A percentile compares a stretch with the other conserved stretches of the same genome.
phyloP scores from a whole-genome alignment of 768 basidiomycete genomes.

The Leucogyrophana mollusca region DNA sequence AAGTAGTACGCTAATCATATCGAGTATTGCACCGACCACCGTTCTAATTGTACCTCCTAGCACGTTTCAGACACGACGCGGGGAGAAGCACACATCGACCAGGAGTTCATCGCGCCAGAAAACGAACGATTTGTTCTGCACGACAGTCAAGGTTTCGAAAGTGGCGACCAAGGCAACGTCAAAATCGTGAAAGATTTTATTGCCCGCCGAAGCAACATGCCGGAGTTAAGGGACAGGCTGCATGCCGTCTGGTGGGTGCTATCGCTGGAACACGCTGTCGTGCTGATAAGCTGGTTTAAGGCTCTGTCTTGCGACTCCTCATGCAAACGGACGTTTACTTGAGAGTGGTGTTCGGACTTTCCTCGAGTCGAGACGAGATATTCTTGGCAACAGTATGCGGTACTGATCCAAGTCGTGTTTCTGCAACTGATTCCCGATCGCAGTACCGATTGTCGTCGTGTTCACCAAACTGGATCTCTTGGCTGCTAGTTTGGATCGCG shows the following conservation, averaged over 20 bases:
- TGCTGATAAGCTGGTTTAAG: background rate
- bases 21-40: background rate
- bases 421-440: background rate
- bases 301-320: slow-evolving; percentile 7
- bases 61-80: slow-evolving; percentile 1
- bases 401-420: background rate
- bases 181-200: slow-evolving; percentile 10
- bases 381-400: slow-evolving; percentile 5
- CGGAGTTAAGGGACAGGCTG: slow-evolving; percentile 8
- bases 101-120: slow-evolving; percentile 10
- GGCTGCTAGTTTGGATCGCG: background rate
- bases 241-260: slow-evolving; percentile 14
- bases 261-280: background rate
- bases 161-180: slow-evolving; percentile 4
- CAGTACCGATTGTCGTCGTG: slow-evolving; percentile 6
- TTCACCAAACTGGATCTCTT: slow-evolving; percentile 7
- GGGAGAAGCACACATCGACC: slow-evolving; percentile 11
- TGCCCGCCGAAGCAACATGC: slow-evolving; percentile 5
- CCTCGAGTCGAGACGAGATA: background rate
- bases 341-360: slow-evolving; percentile 2
- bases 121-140: slow-evolving; percentile 15
- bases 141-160: slow-evolving; percentile 14
- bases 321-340: slow-evolving; percentile 4
- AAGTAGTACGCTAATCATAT: slow-evolving; percentile 1
- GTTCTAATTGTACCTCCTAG: background rate